A percentile compares a stretch with the other conserved stretches of the same genome.
These are phyloP conservation scores for Rhizopus stolonifer DNA, from an alignment of 371 early-diverging fungal species.

Conservation along the genomic window DNA sequence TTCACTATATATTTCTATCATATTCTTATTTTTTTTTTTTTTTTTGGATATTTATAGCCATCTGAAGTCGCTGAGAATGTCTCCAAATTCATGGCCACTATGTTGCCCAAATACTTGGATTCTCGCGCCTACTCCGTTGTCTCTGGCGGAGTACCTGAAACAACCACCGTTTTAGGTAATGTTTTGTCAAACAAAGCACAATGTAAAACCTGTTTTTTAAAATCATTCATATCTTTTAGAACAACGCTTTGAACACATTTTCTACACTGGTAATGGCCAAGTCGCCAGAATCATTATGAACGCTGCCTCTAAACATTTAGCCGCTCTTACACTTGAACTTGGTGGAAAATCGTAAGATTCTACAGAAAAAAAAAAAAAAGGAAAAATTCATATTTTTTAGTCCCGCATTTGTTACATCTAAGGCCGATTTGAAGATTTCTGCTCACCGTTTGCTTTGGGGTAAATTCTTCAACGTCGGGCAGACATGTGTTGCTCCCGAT, in stretches of 20 bases:
- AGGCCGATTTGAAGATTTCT: constrained; percentile 61
- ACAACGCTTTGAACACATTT: constrained; percentile 82
- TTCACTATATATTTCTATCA: too few species aligned
- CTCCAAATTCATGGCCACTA: constrained; percentile 55
- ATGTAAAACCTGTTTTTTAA: background rate
- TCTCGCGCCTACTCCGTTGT: constrained; percentile 63
- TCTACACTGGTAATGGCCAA: constrained; percentile 85
- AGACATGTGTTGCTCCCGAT: constrained; percentile 90
- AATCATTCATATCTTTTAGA: constrained; percentile 17
- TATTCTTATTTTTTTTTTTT: too few species aligned
- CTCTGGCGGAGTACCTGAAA: constrained; percentile 75
- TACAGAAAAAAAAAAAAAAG: background rate
- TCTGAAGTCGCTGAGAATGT: constrained; percentile 81
- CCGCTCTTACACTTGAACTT: constrained; percentile 83
- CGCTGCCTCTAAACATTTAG: constrained; percentile 79
- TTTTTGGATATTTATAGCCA: constrained; percentile 46
- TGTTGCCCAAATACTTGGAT: constrained; percentile 80
- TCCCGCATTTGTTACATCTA: constrained; percentile 74
- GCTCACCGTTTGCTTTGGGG: constrained; percentile 81
- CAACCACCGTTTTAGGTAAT: constrained; percentile 67
- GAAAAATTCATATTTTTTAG: constrained; percentile 17
- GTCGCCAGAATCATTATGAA: constrained; percentile 80
- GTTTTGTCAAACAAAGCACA: background rate
- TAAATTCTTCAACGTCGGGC: constrained; percentile 82
- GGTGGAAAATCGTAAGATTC: constrained; percentile 73